These are phyloP conservation scores for Colletotrichum aenigma DNA, from an alignment of 2,329 filamentous ascomycete genomes.

Conservation along the genomic window DNA sequence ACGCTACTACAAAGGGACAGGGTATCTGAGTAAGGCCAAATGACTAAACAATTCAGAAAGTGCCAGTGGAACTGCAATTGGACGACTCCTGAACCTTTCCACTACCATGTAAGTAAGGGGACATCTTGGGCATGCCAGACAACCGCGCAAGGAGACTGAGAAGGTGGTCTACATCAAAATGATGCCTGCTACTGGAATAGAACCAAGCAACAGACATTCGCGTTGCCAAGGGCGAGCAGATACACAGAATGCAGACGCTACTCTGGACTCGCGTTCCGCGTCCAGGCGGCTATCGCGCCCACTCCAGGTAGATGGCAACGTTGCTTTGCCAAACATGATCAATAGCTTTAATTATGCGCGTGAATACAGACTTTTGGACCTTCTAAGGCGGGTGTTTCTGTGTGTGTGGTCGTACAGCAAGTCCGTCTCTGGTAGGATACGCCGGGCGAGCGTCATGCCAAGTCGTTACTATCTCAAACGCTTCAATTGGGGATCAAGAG, in stretches of 20 bases:
- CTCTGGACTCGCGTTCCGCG: not conserved
- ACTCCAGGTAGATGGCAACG: not conserved
- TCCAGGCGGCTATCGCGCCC: not conserved
- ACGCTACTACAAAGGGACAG: too few species aligned
- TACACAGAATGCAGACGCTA: not conserved
- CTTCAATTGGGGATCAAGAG: not conserved
- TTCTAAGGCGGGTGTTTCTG: rapidly evolving
- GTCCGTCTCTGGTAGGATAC: not conserved
- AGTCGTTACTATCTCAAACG: not conserved
- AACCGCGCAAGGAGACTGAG: not conserved
- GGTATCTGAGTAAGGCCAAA: too few species aligned
- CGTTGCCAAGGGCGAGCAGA: rapidly evolving
- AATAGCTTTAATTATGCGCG: not conserved
- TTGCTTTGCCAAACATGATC: rapidly evolving
- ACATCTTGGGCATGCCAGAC: not conserved
- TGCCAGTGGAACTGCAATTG: not conserved
- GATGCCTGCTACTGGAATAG: not conserved
- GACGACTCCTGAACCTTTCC: not conserved
- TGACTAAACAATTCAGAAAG: not conserved
- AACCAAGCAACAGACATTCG: not conserved
- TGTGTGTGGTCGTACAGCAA: not conserved
- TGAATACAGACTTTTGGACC: not conserved
- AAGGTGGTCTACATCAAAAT: too few species aligned
- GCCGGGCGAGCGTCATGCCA: not conserved
- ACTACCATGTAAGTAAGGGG: not conserved